These are phyloP conservation scores for Rhodocollybia butyracea DNA, from an alignment of 768 basidiomycete species.

Conservation along the genomic window DNA sequence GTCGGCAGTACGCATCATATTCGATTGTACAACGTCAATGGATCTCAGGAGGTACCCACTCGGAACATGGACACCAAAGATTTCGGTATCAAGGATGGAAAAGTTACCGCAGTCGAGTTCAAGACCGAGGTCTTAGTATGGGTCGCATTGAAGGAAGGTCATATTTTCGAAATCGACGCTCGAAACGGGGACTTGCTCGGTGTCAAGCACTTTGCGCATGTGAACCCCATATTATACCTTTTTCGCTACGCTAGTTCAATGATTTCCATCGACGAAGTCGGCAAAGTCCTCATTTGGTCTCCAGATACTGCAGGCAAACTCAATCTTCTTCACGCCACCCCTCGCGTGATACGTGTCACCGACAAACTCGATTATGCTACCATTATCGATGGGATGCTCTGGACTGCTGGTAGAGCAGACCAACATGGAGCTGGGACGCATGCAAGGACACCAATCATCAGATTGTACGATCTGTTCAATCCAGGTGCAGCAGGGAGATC, in stretches of 20 bases:
- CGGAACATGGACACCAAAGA: slow-evolving; percentile 60
- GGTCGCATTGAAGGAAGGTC: slow-evolving; percentile 90
- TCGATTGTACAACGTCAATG: slow-evolving; percentile 57
- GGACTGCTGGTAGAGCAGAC: slow-evolving; percentile 70
- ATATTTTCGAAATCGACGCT: slow-evolving; percentile 76
- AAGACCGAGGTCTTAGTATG: slow-evolving; percentile 62
- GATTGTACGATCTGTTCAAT: slow-evolving; percentile 72
- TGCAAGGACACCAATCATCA: slow-evolving; percentile 64
- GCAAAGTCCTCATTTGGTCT: slow-evolving; percentile 77
- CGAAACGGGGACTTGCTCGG: slow-evolving; percentile 54
- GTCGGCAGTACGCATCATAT: slow-evolving; percentile 58
- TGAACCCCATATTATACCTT: slow-evolving; percentile 65
- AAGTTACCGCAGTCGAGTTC: slow-evolving; percentile 78
- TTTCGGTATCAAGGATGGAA: slow-evolving; percentile 60
- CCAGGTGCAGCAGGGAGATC: slow-evolving; percentile 42
- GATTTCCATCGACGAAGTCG: slow-evolving; percentile 81
- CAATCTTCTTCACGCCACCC: slow-evolving; percentile 41
- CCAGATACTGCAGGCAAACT: slow-evolving; percentile 40
- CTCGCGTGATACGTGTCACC: slow-evolving; percentile 62
- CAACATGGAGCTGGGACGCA: slow-evolving; percentile 34
- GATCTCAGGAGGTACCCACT: slow-evolving; percentile 39
- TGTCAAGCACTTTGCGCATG: slow-evolving; percentile 59
- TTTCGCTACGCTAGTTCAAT: slow-evolving; percentile 69
- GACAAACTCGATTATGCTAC: slow-evolving; percentile 83
- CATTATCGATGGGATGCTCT: slow-evolving; percentile 72